These are phyloP conservation scores for Geotrichum aggregatum DNA, from an alignment of 1,139 yeast species.

Conservation along the genomic window DNA sequence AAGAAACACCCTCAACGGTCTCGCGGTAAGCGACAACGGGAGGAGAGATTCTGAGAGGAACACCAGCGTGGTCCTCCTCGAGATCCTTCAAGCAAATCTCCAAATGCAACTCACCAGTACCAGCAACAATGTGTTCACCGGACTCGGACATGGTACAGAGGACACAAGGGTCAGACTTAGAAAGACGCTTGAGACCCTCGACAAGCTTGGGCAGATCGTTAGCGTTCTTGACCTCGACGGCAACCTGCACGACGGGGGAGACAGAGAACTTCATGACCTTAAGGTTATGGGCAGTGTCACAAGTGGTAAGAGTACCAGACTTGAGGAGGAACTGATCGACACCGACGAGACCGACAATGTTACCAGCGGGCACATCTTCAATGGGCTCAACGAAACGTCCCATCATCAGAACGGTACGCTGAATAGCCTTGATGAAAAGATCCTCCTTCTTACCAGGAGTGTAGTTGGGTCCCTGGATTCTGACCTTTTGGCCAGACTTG, in stretches of 20 bases:
- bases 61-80: constrained; percentile 99
- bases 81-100: constrained; percentile 95
- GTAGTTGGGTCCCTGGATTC: constrained; percentile 99
- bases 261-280: constrained; percentile 99
- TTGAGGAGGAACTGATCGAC: constrained; percentile 98
- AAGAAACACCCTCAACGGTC: constrained; percentile 90
- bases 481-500: constrained; percentile 96
- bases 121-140: constrained; percentile 99
- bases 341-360: constrained; percentile 99
- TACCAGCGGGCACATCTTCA: constrained; percentile 99
- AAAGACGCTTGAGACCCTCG: constrained; percentile 99
- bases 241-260: constrained; percentile 99
- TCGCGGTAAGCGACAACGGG: constrained; percentile 99
- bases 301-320: constrained; percentile 98
- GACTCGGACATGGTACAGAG: constrained; percentile 80
- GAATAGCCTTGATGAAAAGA: constrained; percentile 93
- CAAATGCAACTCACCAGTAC: constrained; percentile 99
- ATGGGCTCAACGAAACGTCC: constrained; percentile 97
- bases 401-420: constrained; percentile 99
- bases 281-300: constrained; percentile 97
- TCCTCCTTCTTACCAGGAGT: constrained; percentile 97
- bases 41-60: constrained; percentile 95
- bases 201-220: constrained; percentile 98
- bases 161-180: constrained; percentile 99
- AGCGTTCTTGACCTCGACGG: constrained; percentile 99